These are phyloP conservation scores for Blastobotrys peoriensis DNA, from an alignment of 805 yeast species.

Conservation along the genomic window DNA sequence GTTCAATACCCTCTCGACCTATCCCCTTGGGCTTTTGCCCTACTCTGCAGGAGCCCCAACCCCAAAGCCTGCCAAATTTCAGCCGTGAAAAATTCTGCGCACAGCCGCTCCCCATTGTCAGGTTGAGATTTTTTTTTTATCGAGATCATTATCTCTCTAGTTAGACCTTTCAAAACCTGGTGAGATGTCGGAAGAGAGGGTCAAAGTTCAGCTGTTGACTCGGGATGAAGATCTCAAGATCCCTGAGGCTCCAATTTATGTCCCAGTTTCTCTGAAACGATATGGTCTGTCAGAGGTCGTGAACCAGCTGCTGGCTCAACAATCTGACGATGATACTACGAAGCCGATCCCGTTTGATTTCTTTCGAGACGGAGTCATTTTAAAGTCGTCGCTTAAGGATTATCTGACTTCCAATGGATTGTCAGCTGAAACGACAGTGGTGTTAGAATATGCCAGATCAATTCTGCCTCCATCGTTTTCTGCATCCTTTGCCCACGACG, in stretches of 20 bases:
- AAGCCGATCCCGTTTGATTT: slow-evolving; percentile 87
- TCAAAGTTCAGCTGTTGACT: slow-evolving; percentile 71
- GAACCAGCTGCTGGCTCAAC: slow-evolving; percentile 63
- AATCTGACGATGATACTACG: slow-evolving; percentile 27
- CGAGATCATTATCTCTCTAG: neutral
- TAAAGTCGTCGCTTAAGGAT: slow-evolving; percentile 73
- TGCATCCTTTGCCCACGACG: slow-evolving; percentile 85
- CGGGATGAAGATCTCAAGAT: slow-evolving; percentile 72
- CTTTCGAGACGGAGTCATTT: slow-evolving; percentile 73
- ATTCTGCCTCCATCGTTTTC: slow-evolving; percentile 90
- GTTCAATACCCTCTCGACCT: no score
- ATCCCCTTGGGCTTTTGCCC: neutral
- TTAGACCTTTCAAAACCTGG: neutral
- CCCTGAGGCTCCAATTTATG: slow-evolving; percentile 70
- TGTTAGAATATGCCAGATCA: slow-evolving; percentile 85
- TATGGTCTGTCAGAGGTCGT: slow-evolving; percentile 94
- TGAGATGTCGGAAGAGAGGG: slow-evolving; percentile 47
- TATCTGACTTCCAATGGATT: slow-evolving; percentile 72
- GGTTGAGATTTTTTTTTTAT: neutral
- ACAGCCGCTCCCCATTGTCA: neutral
- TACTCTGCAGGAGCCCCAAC: neutral
- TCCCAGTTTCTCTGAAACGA: slow-evolving; percentile 79
- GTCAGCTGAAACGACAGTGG: slow-evolving; percentile 72
- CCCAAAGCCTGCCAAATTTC: neutral
- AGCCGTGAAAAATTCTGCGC: neutral